phyloP scores from a whole-genome alignment of 2,329 filamentous ascomycete genomes.

The Nannizziopsis arthrosporioides region DNA sequence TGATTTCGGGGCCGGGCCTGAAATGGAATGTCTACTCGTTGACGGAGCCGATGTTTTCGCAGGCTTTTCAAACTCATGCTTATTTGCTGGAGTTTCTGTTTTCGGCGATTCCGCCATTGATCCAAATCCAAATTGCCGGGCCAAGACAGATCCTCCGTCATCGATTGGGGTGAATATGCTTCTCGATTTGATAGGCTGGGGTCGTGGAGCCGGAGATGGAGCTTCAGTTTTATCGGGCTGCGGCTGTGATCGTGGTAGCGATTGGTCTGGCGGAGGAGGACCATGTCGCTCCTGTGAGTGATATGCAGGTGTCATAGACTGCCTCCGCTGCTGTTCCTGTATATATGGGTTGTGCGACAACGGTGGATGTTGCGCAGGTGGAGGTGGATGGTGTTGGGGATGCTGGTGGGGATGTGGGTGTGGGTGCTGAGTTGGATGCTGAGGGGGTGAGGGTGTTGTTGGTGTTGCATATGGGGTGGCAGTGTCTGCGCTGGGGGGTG shows the following conservation, averaged over 20 bases:
- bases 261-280: slow-evolving; percentile 39
- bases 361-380: slow-evolving; percentile 25
- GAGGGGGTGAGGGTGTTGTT: slow-evolving; percentile 31
- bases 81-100: slow-evolving; percentile 27
- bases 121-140: slow-evolving; percentile 64
- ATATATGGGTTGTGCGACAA: slow-evolving; percentile 54
- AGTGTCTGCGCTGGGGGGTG: slow-evolving; percentile 5
- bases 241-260: slow-evolving; percentile 48
- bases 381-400: slow-evolving; percentile 29
- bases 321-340: slow-evolving; percentile 65
- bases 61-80: slow-evolving; percentile 19
- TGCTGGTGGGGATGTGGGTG: slow-evolving; percentile 32
- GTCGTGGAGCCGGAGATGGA: slow-evolving; percentile 49
- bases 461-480: slow-evolving; percentile 15
- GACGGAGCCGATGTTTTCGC: slow-evolving; percentile 38
- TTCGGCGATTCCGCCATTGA: slow-evolving; percentile 42
- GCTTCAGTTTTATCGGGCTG: slow-evolving; percentile 35
- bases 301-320: slow-evolving; percentile 61
- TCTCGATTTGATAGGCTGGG: slow-evolving; percentile 57
- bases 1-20: slow-evolving; percentile 32
- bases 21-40: neutral
- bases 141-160: slow-evolving; percentile 76
- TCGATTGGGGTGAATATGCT: slow-evolving; percentile 98
- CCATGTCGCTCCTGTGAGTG: slow-evolving; percentile 47
- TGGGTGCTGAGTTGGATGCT: slow-evolving; percentile 14